These are phyloP conservation scores for Fusarium musae DNA, from an alignment of 2,329 filamentous ascomycete genomes.

Conservation along the genomic window DNA sequence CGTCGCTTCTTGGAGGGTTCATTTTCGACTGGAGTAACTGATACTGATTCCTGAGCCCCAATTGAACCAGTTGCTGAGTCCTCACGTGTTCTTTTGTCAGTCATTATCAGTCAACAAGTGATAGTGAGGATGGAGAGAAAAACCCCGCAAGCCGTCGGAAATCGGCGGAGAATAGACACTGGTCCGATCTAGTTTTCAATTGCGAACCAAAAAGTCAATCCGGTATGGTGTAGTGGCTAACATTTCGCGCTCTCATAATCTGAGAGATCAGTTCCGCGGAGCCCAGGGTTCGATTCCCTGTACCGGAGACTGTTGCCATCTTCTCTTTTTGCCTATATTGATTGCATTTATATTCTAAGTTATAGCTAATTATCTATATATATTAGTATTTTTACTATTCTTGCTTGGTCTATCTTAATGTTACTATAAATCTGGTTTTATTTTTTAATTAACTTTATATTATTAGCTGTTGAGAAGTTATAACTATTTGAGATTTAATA, in stretches of 20 bases:
- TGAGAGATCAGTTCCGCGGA: conserved; percentile 42
- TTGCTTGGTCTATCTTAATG: too few relatives aligned
- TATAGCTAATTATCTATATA: too few relatives aligned
- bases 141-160: conserved; percentile 21
- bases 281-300: conserved; percentile 46
- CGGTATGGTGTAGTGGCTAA: conserved; percentile 51
- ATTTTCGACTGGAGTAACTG: not conserved
- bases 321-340: not conserved
- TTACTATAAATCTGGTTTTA: too few relatives aligned
- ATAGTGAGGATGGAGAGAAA: not conserved
- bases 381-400: too few relatives aligned
- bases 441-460: not conserved
- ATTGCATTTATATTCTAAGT: too few relatives aligned
- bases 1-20: conserved; percentile 25
- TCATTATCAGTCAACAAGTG: not conserved
- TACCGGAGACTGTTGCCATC: conserved; percentile 28
- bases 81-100: conserved; percentile 3
- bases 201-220: not conserved
- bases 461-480: not conserved
- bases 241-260: conserved; percentile 48
- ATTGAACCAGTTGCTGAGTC: not conserved
- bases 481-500: not conserved
- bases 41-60: not conserved
- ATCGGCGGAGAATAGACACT: not conserved
- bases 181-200: fast-evolving